These are phyloP conservation scores for Lasiosphaeria miniovina DNA, from an alignment of 495 filamentous ascomycete genomes.

Conservation along the genomic window DNA sequence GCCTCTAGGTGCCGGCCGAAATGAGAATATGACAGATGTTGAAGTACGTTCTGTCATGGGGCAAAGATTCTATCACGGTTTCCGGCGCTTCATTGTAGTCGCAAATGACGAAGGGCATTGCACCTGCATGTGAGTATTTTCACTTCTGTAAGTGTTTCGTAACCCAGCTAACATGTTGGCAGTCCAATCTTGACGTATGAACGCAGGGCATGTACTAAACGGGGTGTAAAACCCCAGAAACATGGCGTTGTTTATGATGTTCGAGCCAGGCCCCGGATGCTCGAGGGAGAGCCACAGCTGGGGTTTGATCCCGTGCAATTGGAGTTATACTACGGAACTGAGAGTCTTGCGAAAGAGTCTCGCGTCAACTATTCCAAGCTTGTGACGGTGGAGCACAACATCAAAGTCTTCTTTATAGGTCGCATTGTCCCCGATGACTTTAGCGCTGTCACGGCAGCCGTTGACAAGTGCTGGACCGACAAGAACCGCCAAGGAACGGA, in stretches of 20 bases:
- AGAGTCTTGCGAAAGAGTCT: slow-evolving; percentile 43
- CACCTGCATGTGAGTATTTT: slow-evolving; percentile 45
- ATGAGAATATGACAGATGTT: slow-evolving; percentile 29
- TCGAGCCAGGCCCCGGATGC: slow-evolving; percentile 24
- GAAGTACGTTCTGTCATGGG: slow-evolving; percentile 28
- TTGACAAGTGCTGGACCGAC: slow-evolving; percentile 45
- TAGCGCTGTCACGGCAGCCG: slow-evolving; percentile 36
- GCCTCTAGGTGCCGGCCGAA: slow-evolving; percentile 34
- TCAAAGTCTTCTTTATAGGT: slow-evolving; percentile 46
- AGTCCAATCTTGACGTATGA: slow-evolving; percentile 50
- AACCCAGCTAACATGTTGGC: slow-evolving; percentile 9
- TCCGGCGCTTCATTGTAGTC: slow-evolving; percentile 48
- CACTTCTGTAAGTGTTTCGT: background rate
- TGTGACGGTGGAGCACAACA: slow-evolving; percentile 48
- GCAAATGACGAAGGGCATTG: slow-evolving; percentile 46
- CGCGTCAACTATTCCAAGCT: slow-evolving; percentile 47
- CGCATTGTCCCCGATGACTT: slow-evolving; percentile 32
- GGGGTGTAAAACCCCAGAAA: slow-evolving; percentile 43
- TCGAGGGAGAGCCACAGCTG: slow-evolving; percentile 39
- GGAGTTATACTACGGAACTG: slow-evolving; percentile 28
- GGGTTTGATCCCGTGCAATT: slow-evolving; percentile 41
- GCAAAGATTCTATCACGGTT: slow-evolving; percentile 38
- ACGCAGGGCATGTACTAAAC: slow-evolving; percentile 42
- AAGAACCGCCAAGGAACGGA: slow-evolving; percentile 21
- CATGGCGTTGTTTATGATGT: slow-evolving; percentile 44